Base-by-base conservation (phyloP, 2,329 filamentous ascomycete genomes). In the Decorospora gaudefroyi region DNA sequence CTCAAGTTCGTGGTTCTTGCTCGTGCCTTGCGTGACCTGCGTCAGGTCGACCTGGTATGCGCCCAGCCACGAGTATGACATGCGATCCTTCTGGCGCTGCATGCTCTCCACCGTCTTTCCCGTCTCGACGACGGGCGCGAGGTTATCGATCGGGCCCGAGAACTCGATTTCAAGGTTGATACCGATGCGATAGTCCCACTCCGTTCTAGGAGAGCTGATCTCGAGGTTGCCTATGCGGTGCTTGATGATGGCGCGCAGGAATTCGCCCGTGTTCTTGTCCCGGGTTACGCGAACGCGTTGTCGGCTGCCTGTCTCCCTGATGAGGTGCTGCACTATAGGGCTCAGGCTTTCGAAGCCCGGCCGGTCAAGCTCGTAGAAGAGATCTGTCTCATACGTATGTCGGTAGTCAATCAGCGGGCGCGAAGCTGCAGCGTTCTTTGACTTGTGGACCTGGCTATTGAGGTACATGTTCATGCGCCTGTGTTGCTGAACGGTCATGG, bases 151-250 rank as follows among this genome's bases (percentile, higher is more conserved):
- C 1, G 82, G 76, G 16, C 90, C 89, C 3, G 72, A 65, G 75
- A 85, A 95, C 40, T 86, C 81, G 81, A 95, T 90, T 81, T 99
- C 95, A 2, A 99, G 80, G 65, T 96, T 97, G 64, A 99, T 84
- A 61, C 90, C 95, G 57, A 99, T 85, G 8, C 93, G 88, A 72
- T 90, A 96, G 71, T 99, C 93, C 62, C 96, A 88, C 3, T 83
- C 82, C 6, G 80, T 81, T 35, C 77, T 76, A 0, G 93, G 92
- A 57, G 90, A 87, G 70, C 87, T 86, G 12, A 99, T 80, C 60
- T 96, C 87, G n/a, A 96, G 74, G 67, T 99, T 90, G 17, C 83
- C 85, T 10, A 97, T 78, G n/a, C 90, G 84, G 17, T 85, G 84
- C 75, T 99, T 99, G 71, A 99, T 84, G 60, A 99, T 96, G 68